These are phyloP conservation scores for Pistacia integerrima DNA, from an alignment of 345 rosid genomes.

Conservation along the genomic window DNA sequence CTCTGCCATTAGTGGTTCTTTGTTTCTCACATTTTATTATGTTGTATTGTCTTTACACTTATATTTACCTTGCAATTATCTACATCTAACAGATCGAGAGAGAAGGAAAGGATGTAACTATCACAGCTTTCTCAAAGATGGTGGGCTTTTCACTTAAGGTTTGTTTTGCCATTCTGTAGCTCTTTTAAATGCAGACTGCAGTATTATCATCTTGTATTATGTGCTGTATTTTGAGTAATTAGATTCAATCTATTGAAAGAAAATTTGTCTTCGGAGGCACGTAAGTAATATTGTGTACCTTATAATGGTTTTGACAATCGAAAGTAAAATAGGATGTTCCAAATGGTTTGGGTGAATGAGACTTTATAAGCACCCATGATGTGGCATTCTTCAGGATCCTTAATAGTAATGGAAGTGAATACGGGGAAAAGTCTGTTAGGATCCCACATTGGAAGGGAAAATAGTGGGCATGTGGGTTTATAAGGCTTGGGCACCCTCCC, in stretches of 20 bases:
- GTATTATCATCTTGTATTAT: background rate
- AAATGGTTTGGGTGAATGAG: background rate
- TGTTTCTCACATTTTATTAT: background rate
- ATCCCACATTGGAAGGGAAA: too few relatives aligned
- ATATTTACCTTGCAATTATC: constrained; percentile 7
- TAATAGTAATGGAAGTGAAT: background rate
- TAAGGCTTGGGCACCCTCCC: too few relatives aligned
- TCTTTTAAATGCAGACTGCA: background rate
- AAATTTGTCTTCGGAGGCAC: background rate
- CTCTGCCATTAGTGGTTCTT: constrained; percentile 1
- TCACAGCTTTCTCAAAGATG: constrained; percentile 82
- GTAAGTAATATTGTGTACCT: background rate
- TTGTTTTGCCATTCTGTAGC: constrained; percentile 22
- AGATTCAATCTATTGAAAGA: background rate
- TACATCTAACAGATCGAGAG: constrained; percentile 65
- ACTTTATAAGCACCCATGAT: background rate
- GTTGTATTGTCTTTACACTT: background rate
- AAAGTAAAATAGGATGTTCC: background rate
- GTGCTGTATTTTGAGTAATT: background rate
- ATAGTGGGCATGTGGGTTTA: too few relatives aligned
- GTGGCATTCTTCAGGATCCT: background rate
- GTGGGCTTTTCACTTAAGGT: constrained; percentile 88
- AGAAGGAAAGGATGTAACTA: constrained; percentile 92
- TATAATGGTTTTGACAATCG: background rate
- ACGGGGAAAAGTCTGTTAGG: background rate